Evolutionary conservation across 768 basidiomycete species (phyloP), one percentile per base, ranked within the genome.

Genomic region (Mycena latifolia): DNA sequence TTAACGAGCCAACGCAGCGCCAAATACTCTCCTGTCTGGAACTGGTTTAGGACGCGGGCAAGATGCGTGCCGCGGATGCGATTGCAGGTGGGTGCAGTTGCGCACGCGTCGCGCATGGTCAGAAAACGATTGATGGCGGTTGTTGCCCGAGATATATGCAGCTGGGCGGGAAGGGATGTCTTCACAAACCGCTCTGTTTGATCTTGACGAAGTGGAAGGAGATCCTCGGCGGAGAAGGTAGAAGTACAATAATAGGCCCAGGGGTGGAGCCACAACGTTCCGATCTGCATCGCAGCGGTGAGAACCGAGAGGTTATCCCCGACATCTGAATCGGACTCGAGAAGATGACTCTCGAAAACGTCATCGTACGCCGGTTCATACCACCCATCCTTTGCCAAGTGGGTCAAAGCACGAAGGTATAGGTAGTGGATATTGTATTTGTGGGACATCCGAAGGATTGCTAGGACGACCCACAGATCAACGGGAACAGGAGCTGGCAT

Each of bases 1-100:
- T 22, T n/a, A n/a, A n/a, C 2, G 14, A n/a, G 33, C 39, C 35
- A n/a, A 73, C 88, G 35, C 2, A 27, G 50, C 0, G 8, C 7
- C 17, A 45, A 28, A 12, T 43, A 28, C 37, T 35, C 22, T 25
- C 8, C 48, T 20, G 31, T 18, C 17, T 5, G 15, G 47, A 18
- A 43, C 14, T 31, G n/a, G 18, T 52, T 39, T 1, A 53, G 20
- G 18, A 61, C 9, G 20, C 22, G 0, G 39, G 11, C 9, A 14
- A 46, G 22, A 4, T 18, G 12, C 3, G 10, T 11, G 1, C 28
- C 14, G 3, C 50, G 60, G 25, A 48, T 28, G 3, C 3, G 28
- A 5, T 20, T n/a, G 35, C 60, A 61, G 2, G 3, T 18, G 1
- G 27, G 2, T 12, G 51, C 4, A 1, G 51, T 61, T 6, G 27